Conservation (phyloP, 1,284 basidiomycete species). For the Coniferiporia weirii region DNA sequence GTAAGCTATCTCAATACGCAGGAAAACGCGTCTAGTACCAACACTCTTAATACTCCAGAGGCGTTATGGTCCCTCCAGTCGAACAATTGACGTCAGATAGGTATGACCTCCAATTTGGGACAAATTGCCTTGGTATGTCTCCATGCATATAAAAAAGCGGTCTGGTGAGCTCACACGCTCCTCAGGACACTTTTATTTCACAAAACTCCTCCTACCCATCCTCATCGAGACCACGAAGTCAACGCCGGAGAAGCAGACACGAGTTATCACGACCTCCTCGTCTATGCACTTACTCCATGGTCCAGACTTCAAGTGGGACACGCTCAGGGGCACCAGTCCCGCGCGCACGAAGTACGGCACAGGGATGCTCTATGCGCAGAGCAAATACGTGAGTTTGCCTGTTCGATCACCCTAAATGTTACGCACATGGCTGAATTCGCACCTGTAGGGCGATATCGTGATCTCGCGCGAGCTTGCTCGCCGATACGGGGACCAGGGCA, state of each 20-base stretch:
- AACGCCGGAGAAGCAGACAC: conserved; percentile 29
- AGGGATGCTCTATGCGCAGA: conserved; percentile 36
- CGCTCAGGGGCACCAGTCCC: conserved; percentile 32
- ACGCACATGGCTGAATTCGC: background rate
- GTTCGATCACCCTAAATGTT: conserved; percentile 20
- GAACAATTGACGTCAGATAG: conserved; percentile 45
- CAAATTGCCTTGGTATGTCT: conserved; percentile 39
- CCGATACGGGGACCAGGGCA: conserved; percentile 25
- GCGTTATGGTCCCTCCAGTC: conserved; percentile 48
- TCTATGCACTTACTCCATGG: conserved; percentile 23
- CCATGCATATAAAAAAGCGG: too few relatives aligned
- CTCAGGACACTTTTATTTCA: conserved; percentile 43
- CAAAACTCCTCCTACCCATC: conserved; percentile 41
- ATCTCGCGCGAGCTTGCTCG: conserved; percentile 26
- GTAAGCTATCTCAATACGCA: conserved; percentile 23
- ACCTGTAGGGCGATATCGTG: conserved; percentile 24
- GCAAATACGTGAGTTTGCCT: conserved; percentile 34
- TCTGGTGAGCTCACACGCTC: too few relatives aligned
- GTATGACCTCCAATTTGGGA: conserved; percentile 58
- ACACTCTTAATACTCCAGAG: conserved; percentile 30
- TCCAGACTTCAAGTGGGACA: conserved; percentile 30
- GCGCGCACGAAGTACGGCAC: conserved; percentile 27
- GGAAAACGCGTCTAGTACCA: background rate
- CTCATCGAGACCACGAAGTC: conserved; percentile 33
- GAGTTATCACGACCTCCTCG: conserved; percentile 43